Conservation (phyloP, 2,329 filamentous ascomycete species). For the Trichoderma semiorbis region DNA sequence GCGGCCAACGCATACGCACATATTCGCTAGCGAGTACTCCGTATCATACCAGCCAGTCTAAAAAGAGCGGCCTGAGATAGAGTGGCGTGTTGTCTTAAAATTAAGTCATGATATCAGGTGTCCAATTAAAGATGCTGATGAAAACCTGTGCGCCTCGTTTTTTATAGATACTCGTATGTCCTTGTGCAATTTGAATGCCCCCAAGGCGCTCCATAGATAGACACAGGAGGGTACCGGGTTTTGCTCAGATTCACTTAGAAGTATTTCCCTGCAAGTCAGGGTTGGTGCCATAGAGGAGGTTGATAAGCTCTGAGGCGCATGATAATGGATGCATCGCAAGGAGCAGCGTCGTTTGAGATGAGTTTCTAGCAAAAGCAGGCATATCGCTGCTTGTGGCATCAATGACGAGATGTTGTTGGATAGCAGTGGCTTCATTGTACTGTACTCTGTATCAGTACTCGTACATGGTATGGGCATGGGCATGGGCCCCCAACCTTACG, state of each 20-base stretch:
- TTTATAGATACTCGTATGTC: neutral
- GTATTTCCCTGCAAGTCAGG: neutral
- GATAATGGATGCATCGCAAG: neutral
- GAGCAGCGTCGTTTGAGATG: neutral
- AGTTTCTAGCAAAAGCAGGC: neutral
- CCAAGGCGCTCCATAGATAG: neutral
- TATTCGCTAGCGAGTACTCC: neutral
- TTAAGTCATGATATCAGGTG: neutral
- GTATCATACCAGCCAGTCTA: neutral
- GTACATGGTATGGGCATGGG: neutral
- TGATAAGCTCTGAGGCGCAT: neutral
- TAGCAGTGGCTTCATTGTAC: neutral
- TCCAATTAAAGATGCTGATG: neutral
- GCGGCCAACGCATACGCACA: conserved; percentile 5
- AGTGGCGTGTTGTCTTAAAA: neutral
- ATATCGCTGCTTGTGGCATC: neutral
- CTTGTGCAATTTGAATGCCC: neutral
- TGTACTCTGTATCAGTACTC: neutral
- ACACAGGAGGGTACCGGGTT: neutral
- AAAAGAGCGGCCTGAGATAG: neutral
- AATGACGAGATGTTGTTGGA: neutral
- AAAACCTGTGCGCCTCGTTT: neutral
- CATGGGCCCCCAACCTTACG: neutral
- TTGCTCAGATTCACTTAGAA: neutral
- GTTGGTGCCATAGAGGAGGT: neutral